Percentiles rank a stretch among this genome's conserved stretches.
Evolutionary conservation across 169 alveolate genomes (phyloP).

Genomic region (Plasmodium vivax): DNA sequence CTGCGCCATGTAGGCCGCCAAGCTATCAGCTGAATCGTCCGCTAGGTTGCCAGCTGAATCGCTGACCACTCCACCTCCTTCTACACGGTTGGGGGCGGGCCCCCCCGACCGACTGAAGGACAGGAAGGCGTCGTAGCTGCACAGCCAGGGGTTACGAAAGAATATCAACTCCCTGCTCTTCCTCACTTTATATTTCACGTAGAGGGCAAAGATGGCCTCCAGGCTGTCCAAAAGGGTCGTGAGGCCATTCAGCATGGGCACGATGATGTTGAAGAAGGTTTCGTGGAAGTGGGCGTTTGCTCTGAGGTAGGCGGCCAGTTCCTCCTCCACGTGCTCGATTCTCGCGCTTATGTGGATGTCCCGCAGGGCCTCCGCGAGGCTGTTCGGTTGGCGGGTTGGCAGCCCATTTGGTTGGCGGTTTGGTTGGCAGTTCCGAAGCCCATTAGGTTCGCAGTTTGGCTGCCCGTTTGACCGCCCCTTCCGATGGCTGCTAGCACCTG

Average conservation of each 20-base stretch:
- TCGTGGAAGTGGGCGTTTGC: slow-evolving; percentile 20
- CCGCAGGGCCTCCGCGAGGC: background rate
- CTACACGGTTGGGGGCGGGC: background rate
- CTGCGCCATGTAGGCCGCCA: background rate
- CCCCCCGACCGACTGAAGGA: slow-evolving; percentile 18
- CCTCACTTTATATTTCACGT: slow-evolving; percentile 22
- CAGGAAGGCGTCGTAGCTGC: slow-evolving; percentile 30
- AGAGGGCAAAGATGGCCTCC: slow-evolving; percentile 37
- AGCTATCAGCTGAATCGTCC: background rate
- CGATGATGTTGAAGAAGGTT: slow-evolving; percentile 17
- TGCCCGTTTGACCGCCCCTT: no score
- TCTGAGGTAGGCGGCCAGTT: slow-evolving; percentile 15
- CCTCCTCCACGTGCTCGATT: slow-evolving; percentile 13
- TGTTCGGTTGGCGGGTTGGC: background rate
- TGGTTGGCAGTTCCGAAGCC: no score
- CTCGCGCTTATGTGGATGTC: slow-evolving; percentile 16
- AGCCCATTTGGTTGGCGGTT: background rate
- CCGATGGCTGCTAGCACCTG: background rate
- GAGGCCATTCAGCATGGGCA: slow-evolving; percentile 15
- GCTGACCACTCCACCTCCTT: background rate
- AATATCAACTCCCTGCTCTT: slow-evolving; percentile 34
- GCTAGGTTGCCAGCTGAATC: background rate
- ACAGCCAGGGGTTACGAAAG: slow-evolving; percentile 54
- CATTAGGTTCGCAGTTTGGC: no score
- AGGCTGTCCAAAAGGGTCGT: slow-evolving; percentile 27